Base-by-base conservation (phyloP, 129 eudicot species). In the Cynara cardunculus region DNA sequence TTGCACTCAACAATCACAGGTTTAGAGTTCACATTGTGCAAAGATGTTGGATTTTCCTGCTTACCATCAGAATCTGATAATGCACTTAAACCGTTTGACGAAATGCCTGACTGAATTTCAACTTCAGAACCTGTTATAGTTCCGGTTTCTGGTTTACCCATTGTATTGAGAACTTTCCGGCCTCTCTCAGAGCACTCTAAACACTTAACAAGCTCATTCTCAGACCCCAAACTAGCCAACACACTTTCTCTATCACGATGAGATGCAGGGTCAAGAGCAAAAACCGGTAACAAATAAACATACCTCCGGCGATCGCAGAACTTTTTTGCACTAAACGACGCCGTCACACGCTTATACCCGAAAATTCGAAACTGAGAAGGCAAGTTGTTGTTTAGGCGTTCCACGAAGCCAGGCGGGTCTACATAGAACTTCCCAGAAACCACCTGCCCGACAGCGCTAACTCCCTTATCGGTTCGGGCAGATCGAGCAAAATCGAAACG, bases 381-480 rank as follows among this genome's bases (percentile, higher is more conserved):
- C 61, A 94, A 76, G 53, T 86, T 84, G 7, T 85, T 80, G 71
- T 92, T 86, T 3, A 94, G 62, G 0, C 99, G 86, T 2, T 95
- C 90, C 11, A 95, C 67, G 21, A 95, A 84, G 1, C 96, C 94
- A 0, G 91, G 94, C 18, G 99, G 99, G 31, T 95, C 99, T 19
- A 92, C 80, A 46, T 83, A 92, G 78, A 95, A 92, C 74, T 84
- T 81, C 2, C 96, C 99, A 0, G 99, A 95, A 3, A 95, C 96
- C 12, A 95, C 99, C 69, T 95, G 99, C 4, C 99, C 96, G 0
- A 92, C 93, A 26, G 99, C 99, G 72, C 96, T 90, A 75, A 95
- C 99, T 24, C 97, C 99, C 77, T 95, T 95, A 78, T 94, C 99
- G 0, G 99, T 94, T 7, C 99, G 90, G 16, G 99, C 97, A 59